A percentile compares a stretch with the other conserved stretches of the same genome.
phyloP scores from a whole-genome alignment of 2,329 filamentous ascomycete genomes.

The Furcasterigmium sp. region DNA sequence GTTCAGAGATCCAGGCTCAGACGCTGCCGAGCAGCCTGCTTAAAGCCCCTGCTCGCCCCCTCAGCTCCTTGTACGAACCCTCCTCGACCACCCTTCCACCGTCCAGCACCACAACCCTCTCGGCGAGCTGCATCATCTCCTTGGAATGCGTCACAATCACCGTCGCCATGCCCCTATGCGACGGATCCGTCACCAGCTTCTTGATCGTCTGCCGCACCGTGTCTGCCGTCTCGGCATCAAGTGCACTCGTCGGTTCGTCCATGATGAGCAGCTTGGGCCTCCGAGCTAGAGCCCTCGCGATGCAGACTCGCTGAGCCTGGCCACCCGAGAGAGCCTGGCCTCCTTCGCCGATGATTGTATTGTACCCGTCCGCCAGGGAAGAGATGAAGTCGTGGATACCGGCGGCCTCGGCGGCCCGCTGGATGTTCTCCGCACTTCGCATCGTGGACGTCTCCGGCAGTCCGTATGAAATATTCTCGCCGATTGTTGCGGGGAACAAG shows the following conservation, averaged over 20 bases:
- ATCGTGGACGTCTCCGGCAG: constrained; percentile 50
- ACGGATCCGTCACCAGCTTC: constrained; percentile 35
- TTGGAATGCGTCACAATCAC: constrained; percentile 76
- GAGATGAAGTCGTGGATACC: constrained; percentile 73
- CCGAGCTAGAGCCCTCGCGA: constrained; percentile 72
- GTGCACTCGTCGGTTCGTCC: constrained; percentile 80
- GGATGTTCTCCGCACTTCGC: constrained; percentile 37
- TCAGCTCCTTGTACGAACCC: constrained; percentile 61
- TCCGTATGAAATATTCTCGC: constrained; percentile 80
- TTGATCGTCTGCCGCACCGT: constrained; percentile 59
- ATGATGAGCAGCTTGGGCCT: constrained; percentile 69
- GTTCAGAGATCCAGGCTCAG: no score
- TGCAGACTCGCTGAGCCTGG: constrained; percentile 75
- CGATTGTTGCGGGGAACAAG: constrained; percentile 72
- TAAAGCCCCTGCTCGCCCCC: constrained; percentile 38
- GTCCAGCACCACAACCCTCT: constrained; percentile 69
- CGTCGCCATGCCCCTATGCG: constrained; percentile 51
- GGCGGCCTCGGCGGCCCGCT: constrained; percentile 48
- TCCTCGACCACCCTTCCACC: constrained; percentile 60
- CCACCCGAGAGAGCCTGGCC: constrained; percentile 72
- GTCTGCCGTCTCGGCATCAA: constrained; percentile 66
- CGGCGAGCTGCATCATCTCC: constrained; percentile 82
- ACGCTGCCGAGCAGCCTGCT: constrained; percentile 38
- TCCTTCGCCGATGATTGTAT: constrained; percentile 71
- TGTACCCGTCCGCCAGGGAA: constrained; percentile 54